Evolutionary conservation across 129 eudicot genomes (phyloP), one percentile per base, ranked within the genome.

Genomic region (sunflower (Helianthus annuus)): DNA sequence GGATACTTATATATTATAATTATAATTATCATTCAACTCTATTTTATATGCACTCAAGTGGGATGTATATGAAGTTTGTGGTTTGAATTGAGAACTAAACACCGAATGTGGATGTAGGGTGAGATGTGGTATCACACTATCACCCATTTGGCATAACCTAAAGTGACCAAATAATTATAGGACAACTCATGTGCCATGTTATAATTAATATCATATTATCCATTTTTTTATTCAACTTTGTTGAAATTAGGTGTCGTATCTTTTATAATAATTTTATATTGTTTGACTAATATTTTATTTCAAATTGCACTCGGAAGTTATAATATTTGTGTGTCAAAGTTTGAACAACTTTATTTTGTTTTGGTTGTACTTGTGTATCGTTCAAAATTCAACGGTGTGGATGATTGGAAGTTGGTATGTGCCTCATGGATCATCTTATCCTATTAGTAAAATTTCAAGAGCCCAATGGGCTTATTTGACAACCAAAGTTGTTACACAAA

Each of bases 161-260:
- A 66, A 75, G 58, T 36, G n/a, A 58, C 39, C 64, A 58, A 58
- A 58, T 58, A 58, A 58, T 58, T 58, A 58, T 58, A 14, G 39
- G 64, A 58, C 64, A 58, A 58, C 58, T 75, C 79, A 75, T 75
- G 67, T 66, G 79, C 73, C 67, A 66, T 54, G 58, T 57, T 65
- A 75, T 29, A 53, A 66, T 42, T 75, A 74, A 64, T 69, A 69
- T n/a, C 36, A 19, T 14, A 16, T 46, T 57, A 45, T 46, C 48
- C 15, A 10, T 29, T 45, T 11, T 15, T 44, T 14, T 44, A 58
- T 45, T 27, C 2, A 44, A 24, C 14, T 5, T 15, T 52, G 7
- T 5, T 10, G 39, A 53, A 55, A 27, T 59, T 48, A 48, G 32
- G 62, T 73, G 51, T 48, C 32, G 48, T 62, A 62, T 61, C 7